Evolutionary conservation across 2,329 filamentous ascomycete genomes (phyloP), one percentile per base, ranked within the genome.

Genomic region (Colletotrichum tanaceti): DNA sequence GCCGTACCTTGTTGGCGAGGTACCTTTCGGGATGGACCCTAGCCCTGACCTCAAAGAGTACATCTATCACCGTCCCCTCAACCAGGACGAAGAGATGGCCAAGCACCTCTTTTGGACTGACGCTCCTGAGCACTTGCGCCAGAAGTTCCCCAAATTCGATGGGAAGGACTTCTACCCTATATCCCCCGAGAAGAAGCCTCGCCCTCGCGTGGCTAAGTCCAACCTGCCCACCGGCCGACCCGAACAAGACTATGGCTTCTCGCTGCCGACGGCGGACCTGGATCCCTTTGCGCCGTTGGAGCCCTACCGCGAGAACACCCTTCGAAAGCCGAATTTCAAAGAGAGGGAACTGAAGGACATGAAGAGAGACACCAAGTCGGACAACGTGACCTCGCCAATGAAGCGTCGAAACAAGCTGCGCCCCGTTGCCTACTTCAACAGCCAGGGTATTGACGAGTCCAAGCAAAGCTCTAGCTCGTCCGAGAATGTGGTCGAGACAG

Each of bases 151-250:
- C 41, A 90, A 88, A 75, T 91, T 88, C 72, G 88, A 90, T 71
- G 88, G 89, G 28, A 89, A 88, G 74, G 83, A 90, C 74, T 90
- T 90, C 72, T 90, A 89, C 70, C 86, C 85, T 38, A 79, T 86
- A 3, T 89, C 87, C 0, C 86, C 86, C 1, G 75, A 70, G 58
- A 86, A 85, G 73, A 73, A 77, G 68, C 38, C 71, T 53, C 55
- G 49, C 3, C 64, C 62, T 43, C 20, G 53, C 53, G 54, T 58
- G 46, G 44, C 63, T 55, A 49, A 22, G 54, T 32, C 28, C 20
- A 47, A 55, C 5, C 20, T 58, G 35, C 57, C 63, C 14, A 67
- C 58, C 5, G 67, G 63, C 6, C 58, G 58, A 22, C 63, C 58
- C 20, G 67, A 67, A 10, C 22, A 62, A 28, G 57, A 70, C 28